A percentile compares a stretch with the other conserved stretches of the same genome.
Evolutionary conservation across 495 filamentous ascomycete genomes (phyloP).

Genomic region (Neurospora sp.): DNA sequence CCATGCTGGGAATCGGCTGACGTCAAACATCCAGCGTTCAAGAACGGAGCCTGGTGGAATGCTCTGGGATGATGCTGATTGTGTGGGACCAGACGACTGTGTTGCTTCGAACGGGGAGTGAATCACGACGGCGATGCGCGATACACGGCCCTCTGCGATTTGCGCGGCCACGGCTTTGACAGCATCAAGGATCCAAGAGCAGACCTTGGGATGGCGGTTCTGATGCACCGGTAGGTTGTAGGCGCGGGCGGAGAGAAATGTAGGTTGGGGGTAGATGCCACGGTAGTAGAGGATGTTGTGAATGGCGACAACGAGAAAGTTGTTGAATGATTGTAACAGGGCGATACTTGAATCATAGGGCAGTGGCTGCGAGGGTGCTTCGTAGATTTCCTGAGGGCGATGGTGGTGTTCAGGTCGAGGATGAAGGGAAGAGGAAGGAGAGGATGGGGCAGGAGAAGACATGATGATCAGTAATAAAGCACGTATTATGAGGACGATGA

Average conservation of each 20-base stretch:
- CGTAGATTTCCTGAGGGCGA: conserved; percentile 16
- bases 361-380: not conserved
- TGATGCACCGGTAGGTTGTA: conserved; percentile 89
- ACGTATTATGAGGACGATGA: no score
- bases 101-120: conserved; percentile 37
- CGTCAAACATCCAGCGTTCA: conserved; percentile 83
- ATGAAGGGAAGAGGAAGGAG: not conserved
- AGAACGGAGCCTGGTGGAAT: conserved; percentile 34
- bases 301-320: conserved; percentile 80
- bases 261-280: conserved; percentile 65
- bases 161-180: conserved; percentile 65
- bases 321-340: conserved; percentile 39
- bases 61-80: not conserved
- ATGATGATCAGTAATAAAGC: conserved; percentile 1
- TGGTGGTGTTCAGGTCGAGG: conserved; percentile 28
- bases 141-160: conserved; percentile 49
- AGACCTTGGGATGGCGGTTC: conserved; percentile 81
- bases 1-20: conserved; percentile 63
- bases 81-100: not conserved
- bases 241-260: conserved; percentile 72
- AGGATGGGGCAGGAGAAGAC: conserved; percentile 7
- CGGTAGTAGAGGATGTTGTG: conserved; percentile 92
- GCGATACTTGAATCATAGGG: not conserved
- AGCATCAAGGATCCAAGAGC: conserved; percentile 81
- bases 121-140: conserved; percentile 65